A percentile compares a stretch with the other conserved stretches of the same genome.
Evolutionary conservation across 106 monocot species (phyloP).

Genomic region (Dendrobium catenatum): DNA sequence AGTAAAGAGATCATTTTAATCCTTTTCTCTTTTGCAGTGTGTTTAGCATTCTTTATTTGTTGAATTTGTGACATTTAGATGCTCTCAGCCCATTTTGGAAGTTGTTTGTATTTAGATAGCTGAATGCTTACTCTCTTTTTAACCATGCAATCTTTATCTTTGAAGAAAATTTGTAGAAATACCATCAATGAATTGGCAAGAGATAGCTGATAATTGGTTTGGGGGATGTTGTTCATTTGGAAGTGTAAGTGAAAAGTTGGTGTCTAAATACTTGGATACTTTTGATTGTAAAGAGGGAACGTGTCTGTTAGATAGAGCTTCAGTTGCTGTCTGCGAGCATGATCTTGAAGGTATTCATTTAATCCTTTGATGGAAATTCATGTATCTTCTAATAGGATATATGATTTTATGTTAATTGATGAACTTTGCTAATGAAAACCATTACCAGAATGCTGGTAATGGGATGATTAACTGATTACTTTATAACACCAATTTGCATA

Average conservation of each 20-base stretch:
- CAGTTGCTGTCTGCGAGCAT: slow-evolving; percentile 57
- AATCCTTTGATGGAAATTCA: neutral
- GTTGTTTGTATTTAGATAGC: neutral
- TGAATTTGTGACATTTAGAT: neutral
- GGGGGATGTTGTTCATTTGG: slow-evolving; percentile 94
- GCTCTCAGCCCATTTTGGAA: neutral
- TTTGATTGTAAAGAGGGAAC: slow-evolving; percentile 42
- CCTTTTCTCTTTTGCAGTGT: neutral
- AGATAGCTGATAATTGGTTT: slow-evolving; percentile 98
- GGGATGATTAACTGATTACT: neutral
- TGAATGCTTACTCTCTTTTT: neutral
- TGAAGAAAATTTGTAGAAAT: slow-evolving; percentile 71
- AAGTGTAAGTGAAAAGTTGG: slow-evolving; percentile 73
- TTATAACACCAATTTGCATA: neutral
- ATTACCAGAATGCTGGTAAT: neutral
- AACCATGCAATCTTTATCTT: neutral
- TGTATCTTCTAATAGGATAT: neutral
- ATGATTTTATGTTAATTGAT: neutral
- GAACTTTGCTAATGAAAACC: neutral
- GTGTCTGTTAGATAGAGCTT: slow-evolving; percentile 57
- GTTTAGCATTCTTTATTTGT: neutral
- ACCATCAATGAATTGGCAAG: slow-evolving; percentile 85
- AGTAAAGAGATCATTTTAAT: no score
- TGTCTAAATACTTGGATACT: slow-evolving; percentile 38
- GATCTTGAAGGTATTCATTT: slow-evolving; percentile 53